These are phyloP conservation scores for Trametes elegans DNA, from an alignment of 768 basidiomycete species.

Conservation along the genomic window DNA sequence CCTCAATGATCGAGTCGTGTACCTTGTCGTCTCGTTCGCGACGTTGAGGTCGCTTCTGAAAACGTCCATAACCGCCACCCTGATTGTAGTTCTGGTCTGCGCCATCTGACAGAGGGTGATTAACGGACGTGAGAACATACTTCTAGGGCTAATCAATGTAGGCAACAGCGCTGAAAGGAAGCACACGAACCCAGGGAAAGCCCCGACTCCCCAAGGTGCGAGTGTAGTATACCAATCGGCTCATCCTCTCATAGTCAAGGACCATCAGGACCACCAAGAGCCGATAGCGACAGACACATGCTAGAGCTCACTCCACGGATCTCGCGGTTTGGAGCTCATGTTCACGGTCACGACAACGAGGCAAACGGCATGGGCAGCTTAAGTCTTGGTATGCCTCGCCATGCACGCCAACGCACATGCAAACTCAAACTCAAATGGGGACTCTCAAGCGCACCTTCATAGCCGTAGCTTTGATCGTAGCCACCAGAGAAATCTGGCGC, in stretches of 20 bases:
- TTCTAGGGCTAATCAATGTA: slow-evolving; percentile 2
- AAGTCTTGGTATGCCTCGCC: not conserved
- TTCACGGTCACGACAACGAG: not conserved
- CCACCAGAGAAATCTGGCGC: slow-evolving; percentile 44
- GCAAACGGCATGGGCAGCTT: no score
- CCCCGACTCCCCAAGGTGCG: not conserved
- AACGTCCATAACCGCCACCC: slow-evolving; percentile 37
- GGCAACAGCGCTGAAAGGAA: not conserved
- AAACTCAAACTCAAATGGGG: slow-evolving; percentile 40
- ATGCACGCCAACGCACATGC: not conserved
- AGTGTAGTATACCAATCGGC: no score
- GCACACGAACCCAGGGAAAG: not conserved
- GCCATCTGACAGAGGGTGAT: slow-evolving; percentile 55
- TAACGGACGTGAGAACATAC: slow-evolving; percentile 21
- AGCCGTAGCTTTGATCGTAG: slow-evolving; percentile 59
- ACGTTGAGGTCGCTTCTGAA: slow-evolving; percentile 48
- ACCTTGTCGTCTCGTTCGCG: slow-evolving; percentile 87
- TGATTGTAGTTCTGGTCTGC: slow-evolving; percentile 56
- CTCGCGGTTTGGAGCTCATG: slow-evolving; percentile 6
- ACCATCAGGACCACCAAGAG: no score
- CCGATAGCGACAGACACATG: not conserved
- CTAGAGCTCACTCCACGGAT: slow-evolving; percentile 18
- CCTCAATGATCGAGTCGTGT: slow-evolving; percentile 90
- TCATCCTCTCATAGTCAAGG: no score
- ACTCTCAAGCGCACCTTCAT: slow-evolving; percentile 84